These are phyloP conservation scores for Citropsis articulata DNA, from an alignment of 345 rosid genomes.

Conservation along the genomic window DNA sequence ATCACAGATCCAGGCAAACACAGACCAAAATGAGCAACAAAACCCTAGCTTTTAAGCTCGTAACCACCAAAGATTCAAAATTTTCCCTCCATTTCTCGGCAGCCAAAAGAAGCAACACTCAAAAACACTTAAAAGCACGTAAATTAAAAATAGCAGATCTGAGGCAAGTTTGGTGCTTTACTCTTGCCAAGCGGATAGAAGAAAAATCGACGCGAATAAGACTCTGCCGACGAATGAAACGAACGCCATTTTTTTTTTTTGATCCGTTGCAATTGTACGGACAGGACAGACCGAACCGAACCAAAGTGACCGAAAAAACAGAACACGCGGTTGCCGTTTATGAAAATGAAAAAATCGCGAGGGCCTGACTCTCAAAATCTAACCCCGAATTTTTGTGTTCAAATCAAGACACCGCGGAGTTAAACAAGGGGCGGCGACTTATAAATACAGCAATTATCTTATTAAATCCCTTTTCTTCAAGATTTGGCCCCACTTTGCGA, in stretches of 20 bases:
- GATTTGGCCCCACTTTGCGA: conserved; percentile 1
- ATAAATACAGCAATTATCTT: background rate
- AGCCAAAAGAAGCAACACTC: background rate
- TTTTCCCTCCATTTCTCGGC: background rate
- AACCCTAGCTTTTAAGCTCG: background rate
- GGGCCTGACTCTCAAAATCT: background rate
- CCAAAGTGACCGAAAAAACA: background rate
- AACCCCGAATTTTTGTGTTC: background rate
- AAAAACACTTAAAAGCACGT: background rate
- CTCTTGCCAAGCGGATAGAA: conserved; percentile 79
- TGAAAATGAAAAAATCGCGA: background rate
- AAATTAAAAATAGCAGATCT: conserved; percentile 25
- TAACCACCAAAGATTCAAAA: background rate
- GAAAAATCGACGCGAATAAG: conserved; percentile 63
- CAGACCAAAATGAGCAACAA: background rate
- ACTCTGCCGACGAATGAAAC: conserved; percentile 59
- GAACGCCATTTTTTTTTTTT: conserved; percentile 26
- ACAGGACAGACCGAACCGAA: background rate
- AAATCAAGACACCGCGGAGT: conserved; percentile 14
- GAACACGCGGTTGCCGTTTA: background rate
- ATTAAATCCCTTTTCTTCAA: background rate
- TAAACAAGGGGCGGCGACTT: conserved; percentile 20
- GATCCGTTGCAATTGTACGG: background rate
- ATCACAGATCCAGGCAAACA: conserved; percentile 11
- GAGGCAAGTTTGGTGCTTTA: conserved; percentile 25